These are phyloP conservation scores for Pseudogymnoascus sp. DNA, from an alignment of 2,329 filamentous ascomycete species.

Conservation along the genomic window DNA sequence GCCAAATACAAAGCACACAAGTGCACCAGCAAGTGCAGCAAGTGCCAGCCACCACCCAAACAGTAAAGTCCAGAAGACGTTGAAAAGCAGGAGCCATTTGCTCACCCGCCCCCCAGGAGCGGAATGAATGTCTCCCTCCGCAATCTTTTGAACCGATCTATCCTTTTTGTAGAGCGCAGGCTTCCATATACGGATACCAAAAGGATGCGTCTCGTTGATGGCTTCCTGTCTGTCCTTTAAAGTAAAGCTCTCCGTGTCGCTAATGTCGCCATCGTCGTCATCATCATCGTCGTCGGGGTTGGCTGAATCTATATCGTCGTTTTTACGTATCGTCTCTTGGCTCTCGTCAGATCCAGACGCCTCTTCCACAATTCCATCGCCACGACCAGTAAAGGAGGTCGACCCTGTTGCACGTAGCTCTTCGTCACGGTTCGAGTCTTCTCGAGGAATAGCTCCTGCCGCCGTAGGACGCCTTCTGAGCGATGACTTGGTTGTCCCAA, in stretches of 20 bases:
- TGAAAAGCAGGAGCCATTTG: constrained; percentile 77
- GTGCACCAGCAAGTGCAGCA: constrained; percentile 63
- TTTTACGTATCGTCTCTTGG: constrained; percentile 11
- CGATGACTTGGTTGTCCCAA: constrained; percentile 29
- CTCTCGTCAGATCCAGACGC: constrained; percentile 16
- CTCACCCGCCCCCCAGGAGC: constrained; percentile 81
- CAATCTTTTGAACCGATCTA: constrained; percentile 90
- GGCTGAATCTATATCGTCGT: constrained; percentile 21
- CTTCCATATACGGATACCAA: constrained; percentile 98
- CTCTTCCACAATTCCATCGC: constrained; percentile 4
- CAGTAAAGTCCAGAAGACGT: constrained; percentile 77
- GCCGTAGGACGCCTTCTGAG: constrained; percentile 39
- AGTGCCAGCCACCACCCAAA: constrained; percentile 96
- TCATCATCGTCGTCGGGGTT: constrained; percentile 35
- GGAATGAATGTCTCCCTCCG: constrained; percentile 95
- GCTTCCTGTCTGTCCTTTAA: constrained; percentile 93
- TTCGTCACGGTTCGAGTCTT: constrained; percentile 39
- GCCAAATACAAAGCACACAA: constrained; percentile 71
- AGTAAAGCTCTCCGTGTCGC: constrained; percentile 95
- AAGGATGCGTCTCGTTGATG: constrained; percentile 97
- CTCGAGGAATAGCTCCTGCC: constrained; percentile 37
- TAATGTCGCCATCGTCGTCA: constrained; percentile 62
- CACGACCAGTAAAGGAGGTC: constrained; percentile 14
- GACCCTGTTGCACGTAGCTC: constrained; percentile 28
- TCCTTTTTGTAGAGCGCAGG: constrained; percentile 97